phyloP scores from a whole-genome alignment of 768 basidiomycete species.

The Mycena sanguinolenta region DNA sequence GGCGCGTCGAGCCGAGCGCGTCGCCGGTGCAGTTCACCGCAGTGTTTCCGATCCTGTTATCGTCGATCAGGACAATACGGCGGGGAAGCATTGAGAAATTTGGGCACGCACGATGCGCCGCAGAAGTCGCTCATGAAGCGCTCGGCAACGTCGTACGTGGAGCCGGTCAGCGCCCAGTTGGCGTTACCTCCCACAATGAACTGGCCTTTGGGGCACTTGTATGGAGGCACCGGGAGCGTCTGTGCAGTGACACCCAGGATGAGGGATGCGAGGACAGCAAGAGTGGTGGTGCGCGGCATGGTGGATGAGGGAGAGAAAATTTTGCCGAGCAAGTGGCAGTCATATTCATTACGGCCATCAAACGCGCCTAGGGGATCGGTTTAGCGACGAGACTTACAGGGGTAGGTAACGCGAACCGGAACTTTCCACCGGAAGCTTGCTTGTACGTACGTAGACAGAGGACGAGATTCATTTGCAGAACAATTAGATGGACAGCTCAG shows the following conservation, averaged over 20 bases:
- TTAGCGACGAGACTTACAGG: too few relatives aligned
- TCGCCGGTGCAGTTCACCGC: slow-evolving; percentile 12
- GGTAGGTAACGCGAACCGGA: too few relatives aligned
- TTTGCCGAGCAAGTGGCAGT: too few relatives aligned
- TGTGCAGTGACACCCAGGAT: slow-evolving; percentile 3
- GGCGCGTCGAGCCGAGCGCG: slow-evolving; percentile 8
- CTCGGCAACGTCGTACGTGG: slow-evolving; percentile 6
- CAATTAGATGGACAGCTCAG: too few relatives aligned
- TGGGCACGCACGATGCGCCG: slow-evolving; percentile 14
- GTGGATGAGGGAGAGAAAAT: background rate
- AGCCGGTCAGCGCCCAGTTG: slow-evolving; percentile 11
- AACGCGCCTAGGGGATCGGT: too few relatives aligned
- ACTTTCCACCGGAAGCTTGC: too few relatives aligned
- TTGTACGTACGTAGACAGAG: too few relatives aligned
- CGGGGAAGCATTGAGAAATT: background rate
- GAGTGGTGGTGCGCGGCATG: slow-evolving; percentile 11
- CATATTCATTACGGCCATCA: too few relatives aligned
- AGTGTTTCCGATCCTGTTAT: slow-evolving; percentile 12
- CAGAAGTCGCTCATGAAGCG: slow-evolving; percentile 14
- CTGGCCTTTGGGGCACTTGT: background rate
- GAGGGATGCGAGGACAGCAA: slow-evolving; percentile 2
- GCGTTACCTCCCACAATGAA: background rate
- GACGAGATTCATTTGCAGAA: too few relatives aligned
- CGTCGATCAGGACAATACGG: background rate
- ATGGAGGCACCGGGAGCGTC: slow-evolving; percentile 3